Percentiles rank a stretch among this genome's conserved stretches.
Evolutionary conservation across 2,329 filamentous ascomycete genomes (phyloP).

Genomic region (Fusarium guadeloupense): DNA sequence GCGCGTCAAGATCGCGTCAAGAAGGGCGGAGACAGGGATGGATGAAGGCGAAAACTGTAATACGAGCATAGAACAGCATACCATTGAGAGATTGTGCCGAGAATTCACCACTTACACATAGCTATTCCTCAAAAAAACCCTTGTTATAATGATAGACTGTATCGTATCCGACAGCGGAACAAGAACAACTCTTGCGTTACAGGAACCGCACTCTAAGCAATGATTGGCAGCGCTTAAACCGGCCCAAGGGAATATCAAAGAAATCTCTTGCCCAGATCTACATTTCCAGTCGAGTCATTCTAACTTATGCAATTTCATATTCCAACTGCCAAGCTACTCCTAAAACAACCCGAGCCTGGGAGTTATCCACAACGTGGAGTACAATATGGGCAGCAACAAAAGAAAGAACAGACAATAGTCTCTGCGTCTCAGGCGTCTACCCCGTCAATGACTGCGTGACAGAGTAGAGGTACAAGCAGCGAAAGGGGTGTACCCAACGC

Average conservation of each 20-base stretch:
- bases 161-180: slow-evolving; percentile 11
- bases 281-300: slow-evolving; percentile 12
- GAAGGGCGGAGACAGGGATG: neutral
- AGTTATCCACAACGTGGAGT: neutral
- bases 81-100: no score
- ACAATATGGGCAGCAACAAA: neutral
- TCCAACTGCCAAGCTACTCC: neutral
- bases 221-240: neutral
- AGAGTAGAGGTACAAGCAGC: neutral
- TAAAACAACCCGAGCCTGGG: neutral
- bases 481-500: neutral
- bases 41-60: neutral
- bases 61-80: no score
- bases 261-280: slow-evolving; percentile 3
- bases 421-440: neutral
- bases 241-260: neutral
- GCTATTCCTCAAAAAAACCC: no score
- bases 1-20: neutral
- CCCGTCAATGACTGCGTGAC: neutral
- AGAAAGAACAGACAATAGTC: neutral
- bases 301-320: neutral
- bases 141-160: no score
- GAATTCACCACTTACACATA: no score
- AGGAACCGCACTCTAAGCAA: neutral
- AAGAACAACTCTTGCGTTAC: neutral